These are phyloP conservation scores for Sporobolomyces roseus DNA, from an alignment of 768 basidiomycete genomes.

Conservation along the genomic window DNA sequence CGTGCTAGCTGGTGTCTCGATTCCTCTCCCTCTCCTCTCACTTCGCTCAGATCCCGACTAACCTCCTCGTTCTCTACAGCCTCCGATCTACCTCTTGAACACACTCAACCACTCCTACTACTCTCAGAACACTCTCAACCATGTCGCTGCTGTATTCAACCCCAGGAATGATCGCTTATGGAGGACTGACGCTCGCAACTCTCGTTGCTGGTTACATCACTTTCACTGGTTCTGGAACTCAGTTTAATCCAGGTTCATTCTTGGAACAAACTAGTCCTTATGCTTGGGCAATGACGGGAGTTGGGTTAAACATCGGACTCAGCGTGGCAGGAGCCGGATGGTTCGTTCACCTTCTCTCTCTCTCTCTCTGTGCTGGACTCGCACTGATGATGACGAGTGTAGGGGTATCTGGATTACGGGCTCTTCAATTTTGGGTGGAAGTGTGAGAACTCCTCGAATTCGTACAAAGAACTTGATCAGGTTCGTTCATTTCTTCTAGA, in stretches of 20 bases:
- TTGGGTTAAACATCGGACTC: slow-evolving; percentile 86
- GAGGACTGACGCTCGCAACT: slow-evolving; percentile 9
- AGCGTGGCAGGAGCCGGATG: slow-evolving; percentile 94
- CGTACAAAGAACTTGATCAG: slow-evolving; percentile 96
- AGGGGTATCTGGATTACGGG: slow-evolving; percentile 99
- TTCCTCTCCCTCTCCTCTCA: background rate
- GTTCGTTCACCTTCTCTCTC: slow-evolving; percentile 54
- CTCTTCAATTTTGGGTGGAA: slow-evolving; percentile 91
- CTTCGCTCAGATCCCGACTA: background rate
- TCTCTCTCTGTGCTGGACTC: too few relatives aligned
- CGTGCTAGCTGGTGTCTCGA: too few relatives aligned
- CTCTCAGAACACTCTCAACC: background rate
- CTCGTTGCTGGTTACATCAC: slow-evolving; percentile 29
- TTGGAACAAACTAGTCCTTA: slow-evolving; percentile 91
- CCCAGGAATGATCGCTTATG: slow-evolving; percentile 12
- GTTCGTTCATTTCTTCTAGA: slow-evolving; percentile 51
- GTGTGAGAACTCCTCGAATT: slow-evolving; percentile 87
- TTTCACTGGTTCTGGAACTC: slow-evolving; percentile 47
- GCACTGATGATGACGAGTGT: background rate
- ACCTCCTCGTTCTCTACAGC: background rate
- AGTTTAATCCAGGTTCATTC: slow-evolving; percentile 87
- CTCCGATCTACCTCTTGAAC: background rate
- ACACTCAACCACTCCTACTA: background rate
- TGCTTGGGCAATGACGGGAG: slow-evolving; percentile 83
- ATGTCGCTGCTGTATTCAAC: slow-evolving; percentile 19